Evolutionary conservation across 1,284 basidiomycete genomes (phyloP), one percentile per base, ranked within the genome.

Genomic region (Pascua sp.): DNA sequence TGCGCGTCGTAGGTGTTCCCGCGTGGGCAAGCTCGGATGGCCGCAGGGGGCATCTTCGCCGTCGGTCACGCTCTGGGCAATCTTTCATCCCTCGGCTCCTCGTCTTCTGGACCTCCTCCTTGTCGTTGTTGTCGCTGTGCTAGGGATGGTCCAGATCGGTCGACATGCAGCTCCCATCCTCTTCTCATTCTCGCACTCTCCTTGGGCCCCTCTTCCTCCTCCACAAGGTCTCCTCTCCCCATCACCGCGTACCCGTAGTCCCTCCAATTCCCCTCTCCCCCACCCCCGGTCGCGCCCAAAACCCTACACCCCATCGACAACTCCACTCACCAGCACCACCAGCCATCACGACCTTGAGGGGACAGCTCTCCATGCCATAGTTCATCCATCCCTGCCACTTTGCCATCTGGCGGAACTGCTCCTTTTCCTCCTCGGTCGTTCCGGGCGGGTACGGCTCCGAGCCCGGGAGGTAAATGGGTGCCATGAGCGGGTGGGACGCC

Each of bases 291-390:
- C 32, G 17, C 13, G 36, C 24, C 12, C 45, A 10, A n/a, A 17
- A 46, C 10, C 17, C 46, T 47, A 15, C 7, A 15, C 8, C 48
- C 39, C 24, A 36, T 16, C 36, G 17, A 8, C 5, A 16, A 37
- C 37, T 7, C 11, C 15, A 81, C 86, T 69, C 69, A 91, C 90
- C 91, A 70, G 84, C 85, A 53, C 81, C 85, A 47, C 90, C 92
- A 11, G 91, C 87, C 51, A 95, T 77, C 40, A 81, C 82, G 5
- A 87, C 86, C 79, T 96, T 97, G 52, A 84, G 82, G 2, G 84
- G 83, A 77, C 93, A 97, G 15, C 87, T 90, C 75, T 93, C 90
- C 85, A 88, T 88, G 45, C 83, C 87, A 71, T 80, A 78, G 2
- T 77, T 70, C 77, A 88, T 86, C 72, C 82, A 86, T 64, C 83